A percentile compares a stretch with the other conserved stretches of the same genome.
These are phyloP conservation scores for Jamesozyma rosinii DNA, from an alignment of 805 yeast genomes.

Conservation along the genomic window DNA sequence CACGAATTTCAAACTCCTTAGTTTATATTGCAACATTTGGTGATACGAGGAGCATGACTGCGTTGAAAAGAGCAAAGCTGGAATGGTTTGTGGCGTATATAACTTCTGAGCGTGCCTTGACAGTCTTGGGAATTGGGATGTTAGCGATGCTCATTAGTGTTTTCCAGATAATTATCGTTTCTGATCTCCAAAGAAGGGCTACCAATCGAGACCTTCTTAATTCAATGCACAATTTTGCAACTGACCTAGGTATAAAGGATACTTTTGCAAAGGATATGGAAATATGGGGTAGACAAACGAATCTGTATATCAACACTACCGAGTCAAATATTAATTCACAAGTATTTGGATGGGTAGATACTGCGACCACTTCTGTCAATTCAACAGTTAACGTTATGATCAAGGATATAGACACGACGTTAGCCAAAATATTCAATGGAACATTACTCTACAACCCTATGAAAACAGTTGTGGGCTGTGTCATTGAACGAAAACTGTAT, in stretches of 20 bases:
- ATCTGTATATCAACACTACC: conserved; percentile 40
- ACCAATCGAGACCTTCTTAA: neutral
- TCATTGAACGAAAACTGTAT: conserved; percentile 62
- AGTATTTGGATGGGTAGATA: conserved; percentile 56
- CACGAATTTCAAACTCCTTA: conserved; percentile 7
- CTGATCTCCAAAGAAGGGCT: conserved; percentile 9
- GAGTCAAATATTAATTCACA: conserved; percentile 51
- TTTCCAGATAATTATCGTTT: conserved; percentile 45
- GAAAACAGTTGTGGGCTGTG: conserved; percentile 63
- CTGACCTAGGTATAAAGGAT: conserved; percentile 3
- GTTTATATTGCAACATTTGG: conserved; percentile 1
- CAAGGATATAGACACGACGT: conserved; percentile 45
- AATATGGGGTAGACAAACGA: conserved; percentile 50
- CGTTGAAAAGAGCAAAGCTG: conserved; percentile 13
- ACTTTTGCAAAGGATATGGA: conserved; percentile 29
- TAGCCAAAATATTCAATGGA: conserved; percentile 52
- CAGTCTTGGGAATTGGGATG: conserved; percentile 44
- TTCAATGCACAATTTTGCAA: neutral
- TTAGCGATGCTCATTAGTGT: conserved; percentile 47
- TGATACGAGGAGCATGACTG: neutral
- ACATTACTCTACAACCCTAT: conserved; percentile 62
- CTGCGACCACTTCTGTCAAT: conserved; percentile 50
- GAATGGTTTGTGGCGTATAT: conserved; percentile 37
- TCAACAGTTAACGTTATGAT: conserved; percentile 51
- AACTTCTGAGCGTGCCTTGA: conserved; percentile 43